phyloP scores from a whole-genome alignment of 371 early-diverging fungal species.

The Cokeromyces recurvatus region DNA sequence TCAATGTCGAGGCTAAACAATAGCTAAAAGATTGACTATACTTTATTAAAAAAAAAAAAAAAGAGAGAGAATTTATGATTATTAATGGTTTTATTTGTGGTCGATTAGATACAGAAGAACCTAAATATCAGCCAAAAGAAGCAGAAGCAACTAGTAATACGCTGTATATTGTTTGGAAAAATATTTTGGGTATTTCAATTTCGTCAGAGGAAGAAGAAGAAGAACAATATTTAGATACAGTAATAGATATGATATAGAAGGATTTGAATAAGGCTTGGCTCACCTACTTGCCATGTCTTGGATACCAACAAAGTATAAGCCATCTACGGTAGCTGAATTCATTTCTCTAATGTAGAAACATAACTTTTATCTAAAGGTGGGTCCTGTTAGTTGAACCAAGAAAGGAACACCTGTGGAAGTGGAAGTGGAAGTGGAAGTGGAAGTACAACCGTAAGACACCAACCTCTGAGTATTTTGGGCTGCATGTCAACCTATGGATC shows the following conservation, averaged over 20 bases:
- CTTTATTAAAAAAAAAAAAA: no score
- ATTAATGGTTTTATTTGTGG: conserved; percentile 9
- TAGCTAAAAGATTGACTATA: no score
- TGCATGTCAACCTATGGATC: no score
- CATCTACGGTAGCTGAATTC: conserved; percentile 9
- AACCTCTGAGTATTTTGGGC: conserved; percentile 7
- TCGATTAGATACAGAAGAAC: conserved; percentile 2
- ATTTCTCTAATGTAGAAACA: conserved; percentile 10
- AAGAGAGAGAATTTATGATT: no score
- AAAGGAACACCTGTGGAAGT: conserved; percentile 10
- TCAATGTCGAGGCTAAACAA: no score
- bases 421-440: no score
- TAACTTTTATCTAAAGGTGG: conserved; percentile 5
- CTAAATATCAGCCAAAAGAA: conserved; percentile 16
- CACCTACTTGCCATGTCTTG: conserved; percentile 3
- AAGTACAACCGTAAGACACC: conserved; percentile 4
- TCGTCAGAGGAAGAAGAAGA: conserved; percentile 6
- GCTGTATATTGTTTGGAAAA: conserved; percentile 6
- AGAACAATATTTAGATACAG: conserved; percentile 8
- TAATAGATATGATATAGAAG: conserved; percentile 8
- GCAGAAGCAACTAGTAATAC: conserved; percentile 8
- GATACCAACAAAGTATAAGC: conserved; percentile 13
- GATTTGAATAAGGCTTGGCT: conserved; percentile 3
- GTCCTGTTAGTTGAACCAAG: conserved; percentile 3
- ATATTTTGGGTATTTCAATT: conserved; percentile 6